A percentile compares a stretch with the other conserved stretches of the same genome.
These are phyloP conservation scores for Breviolum minutum DNA, from an alignment of 73 alveolate genomes.

Conservation along the genomic window DNA sequence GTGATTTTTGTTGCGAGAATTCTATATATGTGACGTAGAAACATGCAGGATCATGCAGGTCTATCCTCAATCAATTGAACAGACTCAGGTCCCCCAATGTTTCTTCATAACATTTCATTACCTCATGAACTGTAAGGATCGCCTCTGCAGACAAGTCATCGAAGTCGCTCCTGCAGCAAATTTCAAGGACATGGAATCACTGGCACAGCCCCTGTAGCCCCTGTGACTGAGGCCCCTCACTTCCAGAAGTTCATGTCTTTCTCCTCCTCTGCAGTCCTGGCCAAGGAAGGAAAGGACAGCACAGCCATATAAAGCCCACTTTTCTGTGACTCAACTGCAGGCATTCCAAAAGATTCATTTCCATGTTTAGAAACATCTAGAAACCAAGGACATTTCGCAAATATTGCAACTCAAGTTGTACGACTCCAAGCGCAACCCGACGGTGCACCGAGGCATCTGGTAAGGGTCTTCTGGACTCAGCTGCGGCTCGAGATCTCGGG, in stretches of 20 bases:
- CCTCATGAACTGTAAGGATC: neutral
- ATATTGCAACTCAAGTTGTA: no score
- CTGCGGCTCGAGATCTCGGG: constrained; percentile 67
- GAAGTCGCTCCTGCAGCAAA: constrained; percentile 46
- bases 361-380: no score
- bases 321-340: neutral
- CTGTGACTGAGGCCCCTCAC: neutral
- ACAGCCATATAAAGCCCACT: neutral
- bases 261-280: constrained; percentile 85
- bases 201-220: neutral
- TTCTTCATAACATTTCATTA: neutral
- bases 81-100: neutral
- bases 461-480: constrained; percentile 69
- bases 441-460: constrained; percentile 50
- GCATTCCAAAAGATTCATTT: no score
- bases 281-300: neutral
- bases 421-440: no score
- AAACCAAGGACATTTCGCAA: no score
- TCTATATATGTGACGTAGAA: no score
- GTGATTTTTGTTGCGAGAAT: neutral
- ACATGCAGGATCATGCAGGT: no score
- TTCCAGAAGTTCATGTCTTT: constrained; percentile 64
- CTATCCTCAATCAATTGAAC: no score
- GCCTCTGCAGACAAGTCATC: constrained; percentile 80
- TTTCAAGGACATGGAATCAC: neutral